Percentiles rank a stretch among this genome's conserved stretches.
These are phyloP conservation scores for Apiospora hydei DNA, from an alignment of 2,329 filamentous ascomycete species.

Conservation along the genomic window DNA sequence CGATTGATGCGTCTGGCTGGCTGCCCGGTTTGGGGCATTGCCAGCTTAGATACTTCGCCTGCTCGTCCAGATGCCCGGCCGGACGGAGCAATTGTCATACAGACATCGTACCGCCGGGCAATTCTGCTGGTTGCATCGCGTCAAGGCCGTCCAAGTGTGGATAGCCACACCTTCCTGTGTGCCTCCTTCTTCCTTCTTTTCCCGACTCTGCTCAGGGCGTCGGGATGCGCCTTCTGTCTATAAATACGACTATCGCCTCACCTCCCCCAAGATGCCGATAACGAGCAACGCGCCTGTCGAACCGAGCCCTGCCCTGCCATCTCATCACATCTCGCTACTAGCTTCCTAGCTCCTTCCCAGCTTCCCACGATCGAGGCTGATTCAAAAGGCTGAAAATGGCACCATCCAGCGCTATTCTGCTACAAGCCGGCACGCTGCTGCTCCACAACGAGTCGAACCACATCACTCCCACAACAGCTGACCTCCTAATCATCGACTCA, in stretches of 20 bases:
- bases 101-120: background rate
- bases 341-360: too few relatives aligned
- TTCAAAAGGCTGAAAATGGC: slow-evolving; percentile 10
- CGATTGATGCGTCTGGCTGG: background rate
- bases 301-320: background rate
- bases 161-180: background rate
- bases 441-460: slow-evolving; percentile 30
- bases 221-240: background rate
- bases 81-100: background rate
- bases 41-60: background rate
- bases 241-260: slow-evolving; percentile 16
- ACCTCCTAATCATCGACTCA: slow-evolving; percentile 30
- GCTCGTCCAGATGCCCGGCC: background rate
- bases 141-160: background rate
- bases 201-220: background rate
- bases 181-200: background rate
- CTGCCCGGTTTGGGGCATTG: background rate
- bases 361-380: background rate
- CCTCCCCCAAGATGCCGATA: background rate
- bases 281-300: background rate
- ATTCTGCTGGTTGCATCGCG: background rate
- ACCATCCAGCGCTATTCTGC: slow-evolving; percentile 27
- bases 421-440: slow-evolving; percentile 31
- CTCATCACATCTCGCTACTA: background rate
- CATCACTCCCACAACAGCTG: slow-evolving; percentile 29